A percentile compares a stretch with the other conserved stretches of the same genome.
Conservation (phyloP, 2,329 filamentous ascomycete genomes). For the Neocatenulostroma microsporum region DNA sequence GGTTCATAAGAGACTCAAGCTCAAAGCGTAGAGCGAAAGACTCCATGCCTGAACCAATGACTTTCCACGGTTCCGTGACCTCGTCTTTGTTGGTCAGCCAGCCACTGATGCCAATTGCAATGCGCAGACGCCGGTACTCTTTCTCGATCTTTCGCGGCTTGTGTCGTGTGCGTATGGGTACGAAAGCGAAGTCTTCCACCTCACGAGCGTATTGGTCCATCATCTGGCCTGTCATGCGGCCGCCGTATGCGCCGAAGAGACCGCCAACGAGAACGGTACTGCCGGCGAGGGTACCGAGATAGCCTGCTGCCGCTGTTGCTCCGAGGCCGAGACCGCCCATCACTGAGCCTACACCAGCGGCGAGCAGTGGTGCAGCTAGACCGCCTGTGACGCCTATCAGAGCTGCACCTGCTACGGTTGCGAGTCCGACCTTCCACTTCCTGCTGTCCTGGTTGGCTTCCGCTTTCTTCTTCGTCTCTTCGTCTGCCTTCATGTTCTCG, state of each 20-base stretch:
- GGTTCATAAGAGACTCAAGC: slow-evolving; percentile 63
- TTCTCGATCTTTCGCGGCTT: slow-evolving; percentile 46
- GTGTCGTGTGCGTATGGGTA: slow-evolving; percentile 60
- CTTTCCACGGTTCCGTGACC: slow-evolving; percentile 68
- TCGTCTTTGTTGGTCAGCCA: slow-evolving; percentile 69
- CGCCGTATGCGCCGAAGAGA: slow-evolving; percentile 86
- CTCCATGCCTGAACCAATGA: slow-evolving; percentile 64
- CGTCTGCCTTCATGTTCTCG: slow-evolving; percentile 67
- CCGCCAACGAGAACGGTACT: slow-evolving; percentile 73
- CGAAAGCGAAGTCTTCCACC: slow-evolving; percentile 79
- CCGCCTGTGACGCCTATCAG: slow-evolving; percentile 77
- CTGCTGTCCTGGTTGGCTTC: slow-evolving; percentile 59
- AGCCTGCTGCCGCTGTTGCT: slow-evolving; percentile 63
- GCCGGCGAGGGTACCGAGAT: slow-evolving; percentile 72
- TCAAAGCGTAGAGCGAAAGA: slow-evolving; percentile 82
- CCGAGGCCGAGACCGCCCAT: slow-evolving; percentile 71
- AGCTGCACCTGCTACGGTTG: slow-evolving; percentile 78
- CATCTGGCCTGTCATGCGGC: slow-evolving; percentile 73
- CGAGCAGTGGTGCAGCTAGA: slow-evolving; percentile 67
- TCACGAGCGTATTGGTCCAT: slow-evolving; percentile 83
- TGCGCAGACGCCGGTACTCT: slow-evolving; percentile 51
- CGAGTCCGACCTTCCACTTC: slow-evolving; percentile 77
- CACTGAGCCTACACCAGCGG: slow-evolving; percentile 69
- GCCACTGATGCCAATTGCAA: slow-evolving; percentile 77
- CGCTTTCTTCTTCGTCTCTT: slow-evolving; percentile 63